A percentile compares a stretch with the other conserved stretches of the same genome.
phyloP scores from a whole-genome alignment of 495 filamentous ascomycete species.

The Tirmania nivea region DNA sequence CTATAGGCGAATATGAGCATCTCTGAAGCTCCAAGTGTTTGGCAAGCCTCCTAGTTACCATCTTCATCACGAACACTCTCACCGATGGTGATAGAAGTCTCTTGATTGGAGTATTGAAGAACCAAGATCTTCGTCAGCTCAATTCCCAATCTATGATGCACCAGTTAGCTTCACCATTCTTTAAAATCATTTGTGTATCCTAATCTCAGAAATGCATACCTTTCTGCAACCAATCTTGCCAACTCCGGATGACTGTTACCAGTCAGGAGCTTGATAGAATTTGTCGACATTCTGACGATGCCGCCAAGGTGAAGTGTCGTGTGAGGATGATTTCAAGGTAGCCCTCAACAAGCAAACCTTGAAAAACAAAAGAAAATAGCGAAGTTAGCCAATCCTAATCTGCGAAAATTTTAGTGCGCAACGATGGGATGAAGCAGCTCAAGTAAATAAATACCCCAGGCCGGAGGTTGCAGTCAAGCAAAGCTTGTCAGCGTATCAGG shows the following conservation, averaged over 20 bases:
- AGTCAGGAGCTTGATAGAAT: constrained; percentile 90
- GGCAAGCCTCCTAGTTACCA: constrained; percentile 9
- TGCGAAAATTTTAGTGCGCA: background rate
- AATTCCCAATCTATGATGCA: constrained; percentile 51
- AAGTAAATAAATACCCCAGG: background rate
- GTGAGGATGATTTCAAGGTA: background rate
- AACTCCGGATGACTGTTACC: constrained; percentile 89
- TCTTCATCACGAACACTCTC: constrained; percentile 95
- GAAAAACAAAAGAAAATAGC: background rate
- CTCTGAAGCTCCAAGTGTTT: constrained; percentile 4
- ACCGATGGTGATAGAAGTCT: constrained; percentile 89
- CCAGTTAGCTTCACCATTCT: constrained; percentile 14
- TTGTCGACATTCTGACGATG: constrained; percentile 18
- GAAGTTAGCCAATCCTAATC: background rate
- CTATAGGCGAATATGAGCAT: constrained; percentile 21
- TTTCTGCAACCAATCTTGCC: constrained; percentile 70
- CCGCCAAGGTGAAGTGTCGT: background rate
- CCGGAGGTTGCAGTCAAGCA: too few species aligned
- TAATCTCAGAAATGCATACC: constrained; percentile 32
- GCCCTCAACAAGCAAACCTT: background rate
- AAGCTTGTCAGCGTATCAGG: too few species aligned
- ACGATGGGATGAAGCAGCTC: background rate
- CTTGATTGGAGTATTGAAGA: constrained; percentile 92
- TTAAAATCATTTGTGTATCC: constrained; percentile 2
- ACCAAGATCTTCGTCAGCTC: constrained; percentile 84